Conservation (phyloP, 257 asterid species). For the Solanum ossicruentum region DNA sequence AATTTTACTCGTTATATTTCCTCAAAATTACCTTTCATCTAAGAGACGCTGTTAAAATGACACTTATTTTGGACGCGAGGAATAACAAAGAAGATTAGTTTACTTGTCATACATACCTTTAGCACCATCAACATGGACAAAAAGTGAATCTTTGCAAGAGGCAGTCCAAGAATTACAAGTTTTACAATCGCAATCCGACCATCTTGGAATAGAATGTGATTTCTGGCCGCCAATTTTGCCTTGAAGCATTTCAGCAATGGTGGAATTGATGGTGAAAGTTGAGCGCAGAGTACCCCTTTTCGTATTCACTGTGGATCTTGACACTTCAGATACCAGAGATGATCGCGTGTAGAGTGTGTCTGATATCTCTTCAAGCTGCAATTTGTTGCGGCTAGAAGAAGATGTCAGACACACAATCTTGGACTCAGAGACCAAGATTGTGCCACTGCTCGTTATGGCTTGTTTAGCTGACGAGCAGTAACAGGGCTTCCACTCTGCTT, state of each 20-base stretch:
- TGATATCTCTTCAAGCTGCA: conserved; percentile 80
- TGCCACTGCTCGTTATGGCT: conserved; percentile 28
- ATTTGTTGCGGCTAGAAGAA: conserved; percentile 18
- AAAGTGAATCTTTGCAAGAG: conserved; percentile 42
- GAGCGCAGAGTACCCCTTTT: conserved; percentile 15
- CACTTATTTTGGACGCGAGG: not conserved
- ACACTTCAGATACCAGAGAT: conserved; percentile 36
- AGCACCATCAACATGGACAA: conserved; percentile 61
- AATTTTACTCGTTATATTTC: not conserved
- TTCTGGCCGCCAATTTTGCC: conserved; percentile 39
- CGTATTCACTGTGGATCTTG: conserved; percentile 27
- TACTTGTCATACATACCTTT: conserved; percentile 39
- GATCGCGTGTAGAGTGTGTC: conserved; percentile 79
- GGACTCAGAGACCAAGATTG: conserved; percentile 62
- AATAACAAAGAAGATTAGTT: not conserved
- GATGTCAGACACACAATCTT: conserved; percentile 46
- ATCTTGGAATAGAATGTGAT: conserved; percentile 33
- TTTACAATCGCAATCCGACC: conserved; percentile 90
- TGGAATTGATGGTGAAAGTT: conserved; percentile 38
- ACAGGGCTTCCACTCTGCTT: conserved; percentile 83
- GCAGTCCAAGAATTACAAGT: conserved; percentile 65
- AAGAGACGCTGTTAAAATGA: not conserved
- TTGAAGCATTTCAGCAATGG: conserved; percentile 64
- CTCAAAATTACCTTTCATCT: not conserved
- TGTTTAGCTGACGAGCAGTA: conserved; percentile 55